Conservation (phyloP, 345 rosid genomes). For the Sonneratia caseolaris region DNA sequence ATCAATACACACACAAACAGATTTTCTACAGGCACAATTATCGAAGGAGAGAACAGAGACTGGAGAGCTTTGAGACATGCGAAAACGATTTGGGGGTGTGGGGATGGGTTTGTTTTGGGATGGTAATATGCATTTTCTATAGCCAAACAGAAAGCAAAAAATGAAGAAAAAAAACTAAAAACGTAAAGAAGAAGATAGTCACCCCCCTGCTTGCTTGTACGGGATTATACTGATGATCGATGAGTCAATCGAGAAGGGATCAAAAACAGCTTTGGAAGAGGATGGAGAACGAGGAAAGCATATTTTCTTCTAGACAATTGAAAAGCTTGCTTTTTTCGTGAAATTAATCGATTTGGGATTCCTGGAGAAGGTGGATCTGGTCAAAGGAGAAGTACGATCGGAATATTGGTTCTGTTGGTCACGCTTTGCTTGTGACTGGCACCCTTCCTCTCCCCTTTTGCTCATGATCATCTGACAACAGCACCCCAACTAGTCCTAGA, state of each 20-base stretch:
- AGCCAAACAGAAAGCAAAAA: not conserved
- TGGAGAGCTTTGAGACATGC: not conserved
- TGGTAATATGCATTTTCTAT: too few species aligned
- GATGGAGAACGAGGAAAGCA: constrained; percentile 1
- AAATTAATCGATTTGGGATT: constrained; percentile 7
- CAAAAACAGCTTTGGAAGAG: not conserved
- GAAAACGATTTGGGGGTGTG: not conserved
- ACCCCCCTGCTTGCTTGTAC: not conserved
- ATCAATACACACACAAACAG: constrained; percentile 1
- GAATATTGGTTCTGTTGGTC: constrained; percentile 27
- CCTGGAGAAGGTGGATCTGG: constrained; percentile 23
- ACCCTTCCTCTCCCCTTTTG: not conserved
- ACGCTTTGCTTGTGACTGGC: constrained; percentile 47
- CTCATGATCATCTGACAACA: not conserved
- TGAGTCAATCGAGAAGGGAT: not conserved
- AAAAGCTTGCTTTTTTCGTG: not conserved
- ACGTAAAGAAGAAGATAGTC: not conserved
- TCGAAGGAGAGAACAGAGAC: constrained; percentile 13
- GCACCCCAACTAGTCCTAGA: not conserved
- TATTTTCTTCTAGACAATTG: too few species aligned
- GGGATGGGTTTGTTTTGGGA: not conserved
- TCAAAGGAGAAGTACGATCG: constrained; percentile 49
- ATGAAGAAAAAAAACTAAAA: not conserved
- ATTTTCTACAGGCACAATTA: constrained; percentile 1
- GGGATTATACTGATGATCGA: not conserved